Conservation (phyloP, 2,329 filamentous ascomycete species). For the Colletotrichum limetticola region DNA sequence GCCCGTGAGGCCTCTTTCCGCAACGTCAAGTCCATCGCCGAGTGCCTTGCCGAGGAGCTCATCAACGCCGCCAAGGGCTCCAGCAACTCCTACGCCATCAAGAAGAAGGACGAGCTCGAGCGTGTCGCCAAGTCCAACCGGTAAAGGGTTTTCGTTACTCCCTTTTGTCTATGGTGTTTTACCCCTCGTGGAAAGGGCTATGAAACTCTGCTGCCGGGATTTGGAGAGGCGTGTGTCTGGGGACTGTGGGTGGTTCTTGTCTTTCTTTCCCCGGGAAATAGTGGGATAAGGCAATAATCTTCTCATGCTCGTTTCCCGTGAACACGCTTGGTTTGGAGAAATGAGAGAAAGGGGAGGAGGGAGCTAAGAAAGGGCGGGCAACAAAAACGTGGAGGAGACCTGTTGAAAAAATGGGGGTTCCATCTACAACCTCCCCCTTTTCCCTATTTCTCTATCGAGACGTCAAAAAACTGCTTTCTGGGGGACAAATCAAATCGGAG, state of each 20-base stretch:
- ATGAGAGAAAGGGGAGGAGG: not conserved
- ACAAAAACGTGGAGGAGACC: not conserved
- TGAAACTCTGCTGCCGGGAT: conserved; percentile 11
- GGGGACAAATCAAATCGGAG: conserved; percentile 35
- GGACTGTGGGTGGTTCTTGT: conserved; percentile 18
- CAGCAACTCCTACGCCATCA: conserved; percentile 99
- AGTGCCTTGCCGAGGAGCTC: conserved; percentile 99
- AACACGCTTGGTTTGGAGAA: conserved; percentile 24
- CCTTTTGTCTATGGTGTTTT: conserved; percentile 37
- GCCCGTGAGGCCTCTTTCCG: conserved; percentile 99
- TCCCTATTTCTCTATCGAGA: conserved; percentile 11
- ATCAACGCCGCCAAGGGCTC: conserved; percentile 99
- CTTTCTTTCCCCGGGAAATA: conserved; percentile 39
- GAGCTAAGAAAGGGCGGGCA: too few relatives aligned
- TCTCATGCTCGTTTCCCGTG: not conserved
- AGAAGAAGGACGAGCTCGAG: conserved; percentile 99
- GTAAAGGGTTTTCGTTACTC: conserved; percentile 73
- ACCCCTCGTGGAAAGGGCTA: conserved; percentile 28
- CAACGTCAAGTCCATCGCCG: conserved; percentile 99
- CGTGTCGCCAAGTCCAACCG: conserved; percentile 99
- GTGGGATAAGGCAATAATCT: conserved; percentile 37
- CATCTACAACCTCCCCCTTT: not conserved
- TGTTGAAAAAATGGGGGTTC: conserved; percentile 14
- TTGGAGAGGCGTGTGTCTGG: conserved; percentile 2
- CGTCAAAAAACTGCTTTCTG: conserved; percentile 35